Evolutionary conservation across 306 rosid species (phyloP).

Genomic region (Rubus idaeus): DNA sequence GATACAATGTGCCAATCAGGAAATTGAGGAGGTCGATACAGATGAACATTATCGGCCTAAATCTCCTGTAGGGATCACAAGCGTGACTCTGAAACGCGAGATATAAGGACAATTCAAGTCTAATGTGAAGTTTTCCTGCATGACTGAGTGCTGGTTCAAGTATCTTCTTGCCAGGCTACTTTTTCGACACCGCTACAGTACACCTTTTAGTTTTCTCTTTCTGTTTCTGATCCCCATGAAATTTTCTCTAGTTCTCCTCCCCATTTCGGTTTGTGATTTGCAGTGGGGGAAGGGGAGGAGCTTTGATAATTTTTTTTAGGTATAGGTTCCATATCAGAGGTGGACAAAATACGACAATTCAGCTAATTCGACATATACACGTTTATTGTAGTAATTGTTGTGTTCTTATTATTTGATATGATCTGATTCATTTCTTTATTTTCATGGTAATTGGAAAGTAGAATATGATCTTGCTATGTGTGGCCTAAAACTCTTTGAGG

Average conservation of each 20-base stretch:
- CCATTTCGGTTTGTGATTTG: constrained; percentile 27
- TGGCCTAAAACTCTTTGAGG: too few species aligned
- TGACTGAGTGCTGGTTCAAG: constrained; percentile 1
- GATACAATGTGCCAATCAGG: constrained; percentile 33
- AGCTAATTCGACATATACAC: constrained; percentile 14
- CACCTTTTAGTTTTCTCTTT: neutral
- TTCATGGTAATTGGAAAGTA: neutral
- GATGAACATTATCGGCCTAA: constrained; percentile 90
- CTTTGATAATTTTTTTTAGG: constrained; percentile 11
- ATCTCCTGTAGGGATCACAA: constrained; percentile 60
- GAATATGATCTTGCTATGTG: neutral
- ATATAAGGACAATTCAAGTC: constrained; percentile 35
- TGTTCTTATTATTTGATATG: neutral
- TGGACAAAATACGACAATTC: neutral
- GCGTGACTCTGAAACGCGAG: constrained; percentile 59
- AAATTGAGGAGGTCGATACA: constrained; percentile 94
- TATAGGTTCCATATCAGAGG: constrained; percentile 14
- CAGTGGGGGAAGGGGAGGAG: constrained; percentile 20
- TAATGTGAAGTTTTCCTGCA: constrained; percentile 21
- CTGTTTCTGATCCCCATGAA: neutral
- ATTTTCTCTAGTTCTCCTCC: neutral
- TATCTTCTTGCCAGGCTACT: constrained; percentile 7
- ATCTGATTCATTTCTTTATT: constrained; percentile 1
- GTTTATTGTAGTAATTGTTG: constrained; percentile 9
- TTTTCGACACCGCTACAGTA: constrained; percentile 6